These are phyloP conservation scores for Ustulina deusta DNA, from an alignment of 2,329 filamentous ascomycete species.

Conservation along the genomic window DNA sequence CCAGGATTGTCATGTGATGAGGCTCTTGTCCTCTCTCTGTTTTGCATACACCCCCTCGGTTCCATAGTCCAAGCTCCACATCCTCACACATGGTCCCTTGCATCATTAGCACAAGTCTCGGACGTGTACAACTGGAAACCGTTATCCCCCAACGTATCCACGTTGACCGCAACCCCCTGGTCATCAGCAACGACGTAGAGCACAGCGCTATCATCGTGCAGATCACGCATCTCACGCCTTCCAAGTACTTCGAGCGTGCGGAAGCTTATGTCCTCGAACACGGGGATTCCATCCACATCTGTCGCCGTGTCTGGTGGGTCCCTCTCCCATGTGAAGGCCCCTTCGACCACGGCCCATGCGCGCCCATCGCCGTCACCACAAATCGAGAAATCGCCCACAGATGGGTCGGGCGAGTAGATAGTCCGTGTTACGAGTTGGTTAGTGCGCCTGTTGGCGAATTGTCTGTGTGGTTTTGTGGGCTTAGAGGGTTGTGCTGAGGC, in stretches of 20 bases:
- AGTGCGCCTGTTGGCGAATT: conserved; percentile 5
- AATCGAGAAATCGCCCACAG: conserved; percentile 12
- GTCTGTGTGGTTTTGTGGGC: neutral
- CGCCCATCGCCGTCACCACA: conserved; percentile 6
- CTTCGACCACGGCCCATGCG: conserved; percentile 18
- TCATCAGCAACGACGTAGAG: neutral
- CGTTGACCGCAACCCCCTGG: conserved; percentile 1
- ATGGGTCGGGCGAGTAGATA: conserved; percentile 8
- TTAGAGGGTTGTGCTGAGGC: neutral
- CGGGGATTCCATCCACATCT: neutral
- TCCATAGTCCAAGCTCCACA: neutral
- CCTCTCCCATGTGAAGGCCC: conserved; percentile 8
- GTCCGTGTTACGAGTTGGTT: neutral
- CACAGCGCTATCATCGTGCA: conserved; percentile 8
- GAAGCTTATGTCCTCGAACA: conserved; percentile 14
- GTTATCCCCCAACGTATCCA: conserved; percentile 9
- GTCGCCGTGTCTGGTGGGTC: conserved; percentile 12
- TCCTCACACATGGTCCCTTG: neutral
- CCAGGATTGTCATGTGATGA: neutral
- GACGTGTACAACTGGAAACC: conserved; percentile 6
- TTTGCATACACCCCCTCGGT: neutral
- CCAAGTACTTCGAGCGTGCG: neutral
- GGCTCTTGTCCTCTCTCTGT: neutral
- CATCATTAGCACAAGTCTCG: conserved; percentile 3
- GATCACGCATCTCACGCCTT: neutral